Percentiles rank a stretch among this genome's conserved stretches.
These are phyloP conservation scores for Piedraia hortae DNA, from an alignment of 2,329 filamentous ascomycete species.

Conservation along the genomic window DNA sequence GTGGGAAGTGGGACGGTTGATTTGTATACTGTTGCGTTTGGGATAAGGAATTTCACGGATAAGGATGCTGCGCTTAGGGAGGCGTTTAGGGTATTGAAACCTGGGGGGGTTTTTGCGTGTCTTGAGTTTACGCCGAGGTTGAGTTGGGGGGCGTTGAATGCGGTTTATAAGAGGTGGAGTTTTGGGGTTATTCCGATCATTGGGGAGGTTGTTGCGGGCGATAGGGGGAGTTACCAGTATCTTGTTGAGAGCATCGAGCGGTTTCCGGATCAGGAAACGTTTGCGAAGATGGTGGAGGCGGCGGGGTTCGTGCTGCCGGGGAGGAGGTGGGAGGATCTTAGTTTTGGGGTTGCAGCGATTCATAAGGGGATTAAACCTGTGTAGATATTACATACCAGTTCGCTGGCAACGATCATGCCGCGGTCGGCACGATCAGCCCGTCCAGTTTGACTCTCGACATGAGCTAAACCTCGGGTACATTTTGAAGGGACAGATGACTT, in stretches of 20 bases:
- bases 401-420: no score
- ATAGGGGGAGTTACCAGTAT: conserved; percentile 93
- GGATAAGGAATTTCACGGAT: conserved; percentile 89
- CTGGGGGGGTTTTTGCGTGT: conserved; percentile 86
- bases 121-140: conserved; percentile 74
- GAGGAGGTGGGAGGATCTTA: conserved; percentile 54
- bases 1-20: conserved; percentile 52
- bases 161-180: conserved; percentile 82
- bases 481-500: no score
- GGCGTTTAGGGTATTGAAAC: conserved; percentile 69
- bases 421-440: no score
- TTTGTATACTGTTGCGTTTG: conserved; percentile 91
- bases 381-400: no score
- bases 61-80: conserved; percentile 61
- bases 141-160: conserved; percentile 48
- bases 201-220: conserved; percentile 78
- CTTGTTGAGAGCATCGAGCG: conserved; percentile 90
- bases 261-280: conserved; percentile 68
- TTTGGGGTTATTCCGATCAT: conserved; percentile 86
- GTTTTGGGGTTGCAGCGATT: conserved; percentile 76
- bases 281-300: conserved; percentile 52
- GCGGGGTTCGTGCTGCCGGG: conserved; percentile 67
- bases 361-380: conserved; percentile 79
- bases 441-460: no score
- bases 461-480: no score